Percentiles rank a stretch among this genome's conserved stretches.
These are phyloP conservation scores for Penicillium robsamsonii DNA, from an alignment of 495 filamentous ascomycete species.

Conservation along the genomic window DNA sequence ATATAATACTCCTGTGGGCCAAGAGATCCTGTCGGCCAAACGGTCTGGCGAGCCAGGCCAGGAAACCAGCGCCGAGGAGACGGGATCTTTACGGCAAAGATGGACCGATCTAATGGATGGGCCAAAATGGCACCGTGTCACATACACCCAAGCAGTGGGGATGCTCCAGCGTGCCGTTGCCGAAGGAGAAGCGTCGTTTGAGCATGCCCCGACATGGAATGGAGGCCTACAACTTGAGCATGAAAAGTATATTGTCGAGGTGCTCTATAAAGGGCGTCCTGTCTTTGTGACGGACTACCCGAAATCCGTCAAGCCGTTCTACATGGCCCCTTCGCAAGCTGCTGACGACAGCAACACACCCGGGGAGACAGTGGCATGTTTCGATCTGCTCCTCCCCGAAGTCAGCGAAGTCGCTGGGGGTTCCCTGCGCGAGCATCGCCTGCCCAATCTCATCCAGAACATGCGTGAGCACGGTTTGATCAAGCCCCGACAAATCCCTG, in stretches of 20 bases:
- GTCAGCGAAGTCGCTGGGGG: constrained; percentile 88
- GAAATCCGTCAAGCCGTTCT: constrained; percentile 84
- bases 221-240: constrained; percentile 84
- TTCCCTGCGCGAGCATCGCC: constrained; percentile 87
- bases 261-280: constrained; percentile 64
- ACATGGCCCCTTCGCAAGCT: constrained; percentile 69
- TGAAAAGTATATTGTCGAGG: constrained; percentile 80
- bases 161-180: constrained; percentile 59
- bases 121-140: constrained; percentile 74
- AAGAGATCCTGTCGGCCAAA: constrained; percentile 59
- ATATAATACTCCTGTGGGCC: constrained; percentile 53
- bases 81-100: constrained; percentile 54
- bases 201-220: constrained; percentile 66
- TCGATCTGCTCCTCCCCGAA: constrained; percentile 90
- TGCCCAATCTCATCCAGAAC: constrained; percentile 63
- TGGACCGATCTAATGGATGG: constrained; percentile 65
- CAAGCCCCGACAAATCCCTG: constrained; percentile 20
- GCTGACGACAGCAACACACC: constrained; percentile 14
- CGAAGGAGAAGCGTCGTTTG: constrained; percentile 54
- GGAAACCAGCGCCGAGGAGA: constrained; percentile 30
- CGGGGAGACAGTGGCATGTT: constrained; percentile 77
- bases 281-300: constrained; percentile 96
- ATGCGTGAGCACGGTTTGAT: constrained; percentile 67
- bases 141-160: constrained; percentile 76
- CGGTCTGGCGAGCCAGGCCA: constrained; percentile 37